Percentiles rank a stretch among this genome's conserved stretches.
phyloP scores from a whole-genome alignment of 176 grass and related monocot genomes.

The Pontederia crassipes region DNA sequence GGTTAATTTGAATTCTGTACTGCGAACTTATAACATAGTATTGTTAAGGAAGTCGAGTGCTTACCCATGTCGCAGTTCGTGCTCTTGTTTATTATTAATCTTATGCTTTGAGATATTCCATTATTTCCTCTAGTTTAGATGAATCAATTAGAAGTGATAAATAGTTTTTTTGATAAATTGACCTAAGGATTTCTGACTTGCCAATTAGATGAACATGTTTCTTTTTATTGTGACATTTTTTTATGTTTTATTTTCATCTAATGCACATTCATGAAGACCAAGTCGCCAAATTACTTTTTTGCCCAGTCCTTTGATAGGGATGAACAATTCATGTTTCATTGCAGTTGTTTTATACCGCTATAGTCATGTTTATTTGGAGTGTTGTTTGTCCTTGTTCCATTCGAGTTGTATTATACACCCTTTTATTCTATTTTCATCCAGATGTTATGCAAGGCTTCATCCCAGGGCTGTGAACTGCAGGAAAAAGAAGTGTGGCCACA shows the following conservation, averaged over 20 bases:
- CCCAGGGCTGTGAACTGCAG: conserved; percentile 89
- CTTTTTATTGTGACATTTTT: no score
- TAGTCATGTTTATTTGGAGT: no score
- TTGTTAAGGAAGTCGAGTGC: no score
- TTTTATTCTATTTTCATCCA: conserved; percentile 1
- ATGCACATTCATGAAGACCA: no score
- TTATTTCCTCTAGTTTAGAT: conserved; percentile 5
- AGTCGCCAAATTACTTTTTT: no score
- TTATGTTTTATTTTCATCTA: no score
- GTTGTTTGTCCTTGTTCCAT: no score
- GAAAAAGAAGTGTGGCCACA: conserved; percentile 96
- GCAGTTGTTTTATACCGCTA: no score
- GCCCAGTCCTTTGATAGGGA: no score
- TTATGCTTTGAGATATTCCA: neutral
- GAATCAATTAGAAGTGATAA: conserved; percentile 50
- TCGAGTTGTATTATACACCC: neutral
- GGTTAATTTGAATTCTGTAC: no score
- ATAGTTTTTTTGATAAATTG: conserved; percentile 7
- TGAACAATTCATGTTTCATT: no score
- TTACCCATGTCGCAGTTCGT: neutral
- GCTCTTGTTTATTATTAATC: neutral
- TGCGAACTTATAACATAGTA: no score
- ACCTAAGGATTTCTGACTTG: conserved; percentile 30
- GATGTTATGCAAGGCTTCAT: conserved; percentile 77
- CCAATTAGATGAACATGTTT: neutral